phyloP scores from a whole-genome alignment of 2,329 filamentous ascomycete genomes.

The Bipolaris cookei region DNA sequence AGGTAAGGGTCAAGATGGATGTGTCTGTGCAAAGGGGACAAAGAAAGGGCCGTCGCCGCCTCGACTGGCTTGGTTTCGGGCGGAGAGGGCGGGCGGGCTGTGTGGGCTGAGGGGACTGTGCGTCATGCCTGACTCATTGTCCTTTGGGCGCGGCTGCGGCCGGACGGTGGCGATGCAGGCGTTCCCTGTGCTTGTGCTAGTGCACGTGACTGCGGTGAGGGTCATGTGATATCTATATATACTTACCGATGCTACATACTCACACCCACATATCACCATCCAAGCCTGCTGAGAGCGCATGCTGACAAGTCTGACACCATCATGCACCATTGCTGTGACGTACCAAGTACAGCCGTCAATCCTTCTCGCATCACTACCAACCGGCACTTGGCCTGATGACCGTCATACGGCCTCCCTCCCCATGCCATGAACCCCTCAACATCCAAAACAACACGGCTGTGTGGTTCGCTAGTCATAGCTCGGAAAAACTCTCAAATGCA shows the following conservation, averaged over 20 bases:
- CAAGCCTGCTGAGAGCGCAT: background rate
- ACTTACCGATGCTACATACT: background rate
- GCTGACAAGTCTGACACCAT: background rate
- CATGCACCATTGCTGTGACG: background rate
- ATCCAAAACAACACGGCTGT: background rate
- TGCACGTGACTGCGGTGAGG: too few relatives aligned
- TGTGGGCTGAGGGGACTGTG: background rate
- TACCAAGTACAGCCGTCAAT: too few relatives aligned
- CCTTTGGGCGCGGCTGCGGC: slow-evolving; percentile 11
- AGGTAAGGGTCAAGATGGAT: slow-evolving; percentile 1
- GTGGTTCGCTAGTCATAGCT: background rate
- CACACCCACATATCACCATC: background rate
- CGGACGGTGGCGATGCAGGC: slow-evolving; percentile 2
- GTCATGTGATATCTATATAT: background rate
- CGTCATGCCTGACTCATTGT: slow-evolving; percentile 21
- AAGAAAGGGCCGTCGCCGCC: slow-evolving; percentile 10
- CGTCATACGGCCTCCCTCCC: background rate
- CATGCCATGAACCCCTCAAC: background rate
- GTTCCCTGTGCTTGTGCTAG: background rate
- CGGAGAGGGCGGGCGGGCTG: slow-evolving; percentile 10
- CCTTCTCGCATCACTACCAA: too few relatives aligned
- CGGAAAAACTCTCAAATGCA: background rate
- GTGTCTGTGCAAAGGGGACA: slow-evolving; percentile 11
- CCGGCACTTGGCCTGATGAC: background rate
- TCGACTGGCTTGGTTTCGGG: slow-evolving; percentile 9